Evolutionary conservation across 768 basidiomycete species (phyloP).

Genomic region (Peribolospora baueri): DNA sequence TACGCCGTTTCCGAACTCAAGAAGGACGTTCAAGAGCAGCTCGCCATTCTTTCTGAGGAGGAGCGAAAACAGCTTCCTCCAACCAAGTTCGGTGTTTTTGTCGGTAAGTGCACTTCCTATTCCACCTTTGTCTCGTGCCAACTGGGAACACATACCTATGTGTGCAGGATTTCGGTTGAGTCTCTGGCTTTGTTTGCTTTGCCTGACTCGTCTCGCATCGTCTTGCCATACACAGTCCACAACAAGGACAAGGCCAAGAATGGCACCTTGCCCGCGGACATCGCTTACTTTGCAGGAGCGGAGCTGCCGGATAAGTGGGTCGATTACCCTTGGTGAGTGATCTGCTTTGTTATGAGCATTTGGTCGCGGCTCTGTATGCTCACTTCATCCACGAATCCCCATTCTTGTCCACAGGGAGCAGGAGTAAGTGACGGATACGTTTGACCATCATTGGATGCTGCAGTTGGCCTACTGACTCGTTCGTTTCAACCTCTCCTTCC

Average conservation of each 20-base stretch:
- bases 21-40: constrained; percentile 38
- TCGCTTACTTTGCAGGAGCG: constrained; percentile 49
- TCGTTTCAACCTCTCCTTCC: too few relatives aligned
- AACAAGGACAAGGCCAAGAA: constrained; percentile 69
- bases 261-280: constrained; percentile 38
- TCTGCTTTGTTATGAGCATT: not conserved
- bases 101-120: constrained; percentile 21
- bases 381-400: not conserved
- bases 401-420: not conserved
- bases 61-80: constrained; percentile 38
- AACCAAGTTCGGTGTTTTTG: constrained; percentile 68
- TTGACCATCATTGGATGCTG: too few relatives aligned
- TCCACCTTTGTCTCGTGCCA: too few relatives aligned
- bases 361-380: not conserved
- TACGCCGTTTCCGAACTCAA: constrained; percentile 68
- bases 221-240: constrained; percentile 27
- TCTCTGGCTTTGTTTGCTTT: too few relatives aligned
- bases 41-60: constrained; percentile 21
- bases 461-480: too few relatives aligned
- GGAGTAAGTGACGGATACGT: too few relatives aligned
- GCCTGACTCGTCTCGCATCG: not conserved
- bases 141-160: too few relatives aligned
- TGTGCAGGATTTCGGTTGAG: too few relatives aligned
- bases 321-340: constrained; percentile 18
- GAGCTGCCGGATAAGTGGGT: constrained; percentile 27